Conservation (phyloP, 306 rosid genomes). For the Alnus rubra region DNA sequence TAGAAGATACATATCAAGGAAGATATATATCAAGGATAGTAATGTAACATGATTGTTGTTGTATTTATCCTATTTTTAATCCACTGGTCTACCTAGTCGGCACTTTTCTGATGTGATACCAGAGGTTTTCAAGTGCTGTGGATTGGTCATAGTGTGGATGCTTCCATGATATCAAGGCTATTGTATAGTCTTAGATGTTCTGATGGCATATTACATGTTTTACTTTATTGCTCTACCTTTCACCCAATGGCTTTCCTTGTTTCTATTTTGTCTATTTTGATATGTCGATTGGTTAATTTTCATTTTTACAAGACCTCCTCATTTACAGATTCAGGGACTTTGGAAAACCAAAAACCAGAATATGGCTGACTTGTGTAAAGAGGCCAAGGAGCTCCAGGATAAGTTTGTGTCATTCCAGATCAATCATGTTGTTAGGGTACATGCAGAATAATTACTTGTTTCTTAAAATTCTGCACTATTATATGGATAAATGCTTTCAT, state of each 20-base stretch:
- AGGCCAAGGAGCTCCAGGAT: slow-evolving; percentile 56
- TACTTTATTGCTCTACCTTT: not conserved
- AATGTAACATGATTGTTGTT: not conserved
- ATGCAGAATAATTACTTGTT: slow-evolving; percentile 20
- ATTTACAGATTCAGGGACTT: slow-evolving; percentile 62
- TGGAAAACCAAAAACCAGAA: slow-evolving; percentile 71
- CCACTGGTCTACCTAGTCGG: not conserved
- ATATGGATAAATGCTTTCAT: no score
- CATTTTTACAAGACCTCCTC: slow-evolving; percentile 8
- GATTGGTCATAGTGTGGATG: slow-evolving; percentile 4
- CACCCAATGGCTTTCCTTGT: not conserved
- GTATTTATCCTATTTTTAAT: not conserved
- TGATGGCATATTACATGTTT: not conserved
- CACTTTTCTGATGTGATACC: not conserved
- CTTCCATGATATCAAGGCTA: not conserved
- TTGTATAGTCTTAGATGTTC: not conserved
- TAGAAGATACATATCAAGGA: not conserved
- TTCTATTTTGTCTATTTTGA: not conserved
- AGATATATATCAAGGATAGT: not conserved
- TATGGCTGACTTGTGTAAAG: slow-evolving; percentile 61
- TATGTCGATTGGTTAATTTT: slow-evolving; percentile 1
- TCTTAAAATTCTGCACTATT: not conserved
- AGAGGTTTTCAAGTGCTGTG: not conserved
- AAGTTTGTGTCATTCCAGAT: slow-evolving; percentile 70
- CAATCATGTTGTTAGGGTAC: slow-evolving; percentile 69